phyloP scores from a whole-genome alignment of 768 basidiomycete genomes.

The Trichaptum fuscoviolaceum region DNA sequence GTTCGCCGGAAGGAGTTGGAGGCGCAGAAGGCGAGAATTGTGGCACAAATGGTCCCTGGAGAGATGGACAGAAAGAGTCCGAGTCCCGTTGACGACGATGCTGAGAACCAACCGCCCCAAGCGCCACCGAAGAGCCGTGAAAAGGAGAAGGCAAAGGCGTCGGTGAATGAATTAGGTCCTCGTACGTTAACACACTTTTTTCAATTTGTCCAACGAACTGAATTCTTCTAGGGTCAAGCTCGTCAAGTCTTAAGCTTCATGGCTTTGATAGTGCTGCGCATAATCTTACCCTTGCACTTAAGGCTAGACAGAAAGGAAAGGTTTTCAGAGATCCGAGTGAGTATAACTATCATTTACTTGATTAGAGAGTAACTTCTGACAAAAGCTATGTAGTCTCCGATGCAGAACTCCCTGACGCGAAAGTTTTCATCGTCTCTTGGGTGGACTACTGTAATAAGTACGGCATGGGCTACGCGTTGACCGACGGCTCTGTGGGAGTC shows the following conservation, averaged over 20 bases:
- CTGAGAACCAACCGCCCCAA: conserved; percentile 28
- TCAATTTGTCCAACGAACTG: not conserved
- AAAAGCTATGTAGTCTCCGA: conserved; percentile 28
- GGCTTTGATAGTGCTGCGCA: conserved; percentile 65
- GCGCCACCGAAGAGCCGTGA: conserved; percentile 16
- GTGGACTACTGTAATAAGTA: conserved; percentile 99
- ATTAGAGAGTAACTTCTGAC: not conserved
- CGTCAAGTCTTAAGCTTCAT: conserved; percentile 32
- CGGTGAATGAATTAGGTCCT: not conserved
- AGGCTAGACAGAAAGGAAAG: conserved; percentile 55
- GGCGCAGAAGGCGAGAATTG: conserved; percentile 88
- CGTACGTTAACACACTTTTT: not conserved
- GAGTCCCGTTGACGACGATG: conserved; percentile 28
- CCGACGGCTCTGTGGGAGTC: conserved; percentile 91
- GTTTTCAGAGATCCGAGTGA: conserved; percentile 62
- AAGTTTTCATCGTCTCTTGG: conserved; percentile 96
- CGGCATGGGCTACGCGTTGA: conserved; percentile 98
- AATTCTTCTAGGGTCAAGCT: conserved; percentile 4
- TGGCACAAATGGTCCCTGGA: conserved; percentile 85
- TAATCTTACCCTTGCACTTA: conserved; percentile 55
- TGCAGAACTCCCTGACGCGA: conserved; percentile 50
- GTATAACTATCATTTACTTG: conserved; percentile 10
- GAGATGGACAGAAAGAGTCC: conserved; percentile 26
- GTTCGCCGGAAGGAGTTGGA: conserved; percentile 70
- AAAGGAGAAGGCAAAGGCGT: not conserved